Evolutionary conservation across 768 basidiomycete genomes (phyloP).

Genomic region (Rubroboletus satanas): DNA sequence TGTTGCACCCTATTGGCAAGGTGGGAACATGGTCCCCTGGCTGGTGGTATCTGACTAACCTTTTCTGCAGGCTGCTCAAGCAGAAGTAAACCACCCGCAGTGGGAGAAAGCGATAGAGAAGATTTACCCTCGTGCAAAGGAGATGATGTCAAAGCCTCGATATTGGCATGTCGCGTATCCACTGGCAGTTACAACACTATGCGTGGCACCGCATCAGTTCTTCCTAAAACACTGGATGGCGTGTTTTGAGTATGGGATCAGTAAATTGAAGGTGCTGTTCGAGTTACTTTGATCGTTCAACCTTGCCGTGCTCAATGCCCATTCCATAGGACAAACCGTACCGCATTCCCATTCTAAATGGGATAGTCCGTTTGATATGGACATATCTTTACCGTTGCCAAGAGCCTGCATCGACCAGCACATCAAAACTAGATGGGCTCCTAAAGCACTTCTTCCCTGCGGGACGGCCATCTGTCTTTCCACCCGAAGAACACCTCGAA

Average conservation of each 20-base stretch:
- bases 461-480: constrained; percentile 55
- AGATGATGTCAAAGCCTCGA: constrained; percentile 83
- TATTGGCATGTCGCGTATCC: constrained; percentile 90
- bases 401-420: constrained; percentile 77
- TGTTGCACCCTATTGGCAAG: constrained; percentile 88
- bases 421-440: constrained; percentile 71
- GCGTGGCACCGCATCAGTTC: constrained; percentile 81
- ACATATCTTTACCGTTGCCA: constrained; percentile 93
- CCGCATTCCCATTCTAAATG: constrained; percentile 72
- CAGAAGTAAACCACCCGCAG: constrained; percentile 91
- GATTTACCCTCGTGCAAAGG: constrained; percentile 76
- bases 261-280: constrained; percentile 71
- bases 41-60: background rate
- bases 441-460: constrained; percentile 78
- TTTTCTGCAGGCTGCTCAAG: constrained; percentile 73
- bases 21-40: constrained; percentile 32
- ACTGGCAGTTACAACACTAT: constrained; percentile 75
- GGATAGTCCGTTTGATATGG: constrained; percentile 82
- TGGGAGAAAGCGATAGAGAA: constrained; percentile 91
- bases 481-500: constrained; percentile 73
- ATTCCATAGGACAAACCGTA: constrained; percentile 67
- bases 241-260: constrained; percentile 67
- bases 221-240: constrained; percentile 79
- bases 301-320: background rate
- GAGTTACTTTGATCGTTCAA: background rate